Percentiles rank a stretch among this genome's conserved stretches.
phyloP scores from a whole-genome alignment of 164 flowering plant species.

The Santalum album region DNA sequence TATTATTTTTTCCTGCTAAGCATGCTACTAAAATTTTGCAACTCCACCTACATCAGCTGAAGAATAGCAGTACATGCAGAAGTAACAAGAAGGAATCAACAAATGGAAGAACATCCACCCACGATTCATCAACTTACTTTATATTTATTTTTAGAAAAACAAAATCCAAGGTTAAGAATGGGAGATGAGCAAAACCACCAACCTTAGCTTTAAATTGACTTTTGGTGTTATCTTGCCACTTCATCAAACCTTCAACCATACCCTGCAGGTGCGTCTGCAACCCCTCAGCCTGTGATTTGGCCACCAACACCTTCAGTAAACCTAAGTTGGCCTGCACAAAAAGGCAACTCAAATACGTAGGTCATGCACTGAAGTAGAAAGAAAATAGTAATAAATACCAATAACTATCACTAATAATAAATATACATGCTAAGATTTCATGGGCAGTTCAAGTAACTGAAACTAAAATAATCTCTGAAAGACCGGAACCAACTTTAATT shows the following conservation, averaged over 20 bases:
- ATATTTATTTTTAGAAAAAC: too few species aligned
- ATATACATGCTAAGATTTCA: too few species aligned
- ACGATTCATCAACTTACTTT: too few species aligned
- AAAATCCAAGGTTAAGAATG: too few species aligned
- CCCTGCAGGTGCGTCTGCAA: slow-evolving; percentile 57
- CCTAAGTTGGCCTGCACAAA: slow-evolving; percentile 91
- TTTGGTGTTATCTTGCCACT: slow-evolving; percentile 72
- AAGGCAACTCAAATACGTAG: neutral
- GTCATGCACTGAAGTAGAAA: neutral
- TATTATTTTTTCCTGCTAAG: too few species aligned
- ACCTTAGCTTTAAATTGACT: slow-evolving; percentile 96
- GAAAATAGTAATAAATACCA: too few species aligned
- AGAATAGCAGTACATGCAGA: too few species aligned
- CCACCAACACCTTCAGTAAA: slow-evolving; percentile 79
- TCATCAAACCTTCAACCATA: slow-evolving; percentile 79
- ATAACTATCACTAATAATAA: too few species aligned
- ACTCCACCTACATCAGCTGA: too few species aligned
- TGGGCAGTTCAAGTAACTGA: neutral
- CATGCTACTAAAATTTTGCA: too few species aligned
- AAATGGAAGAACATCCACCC: too few species aligned
- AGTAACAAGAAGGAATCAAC: too few species aligned
- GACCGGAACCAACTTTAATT: slow-evolving; percentile 40
- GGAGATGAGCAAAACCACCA: neutral
- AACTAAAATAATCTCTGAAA: neutral
- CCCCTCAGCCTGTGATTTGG: slow-evolving; percentile 71